These are phyloP conservation scores for Termitomyces sp. DNA, from an alignment of 768 basidiomycete species.

Conservation along the genomic window DNA sequence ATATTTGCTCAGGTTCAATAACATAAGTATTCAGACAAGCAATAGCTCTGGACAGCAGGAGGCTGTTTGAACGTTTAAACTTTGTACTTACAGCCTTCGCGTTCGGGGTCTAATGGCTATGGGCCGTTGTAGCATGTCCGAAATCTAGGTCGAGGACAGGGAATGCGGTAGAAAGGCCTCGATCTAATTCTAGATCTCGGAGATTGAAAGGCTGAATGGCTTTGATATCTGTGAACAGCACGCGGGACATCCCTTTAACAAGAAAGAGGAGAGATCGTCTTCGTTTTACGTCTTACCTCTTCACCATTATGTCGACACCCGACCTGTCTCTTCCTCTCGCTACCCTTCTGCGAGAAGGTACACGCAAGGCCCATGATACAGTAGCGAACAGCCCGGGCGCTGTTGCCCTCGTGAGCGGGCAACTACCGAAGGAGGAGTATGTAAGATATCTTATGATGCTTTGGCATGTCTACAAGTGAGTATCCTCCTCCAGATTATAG, in stretches of 20 bases:
- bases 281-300: constrained; percentile 1
- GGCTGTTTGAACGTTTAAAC: background rate
- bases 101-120: no score
- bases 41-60: background rate
- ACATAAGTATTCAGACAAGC: no score
- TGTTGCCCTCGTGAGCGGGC: constrained; percentile 48
- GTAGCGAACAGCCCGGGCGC: constrained; percentile 57
- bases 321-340: constrained; percentile 39
- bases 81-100: no score
- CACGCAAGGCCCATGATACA: constrained; percentile 48
- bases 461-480: constrained; percentile 76
- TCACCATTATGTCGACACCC: constrained; percentile 26
- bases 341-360: constrained; percentile 40
- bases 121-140: no score
- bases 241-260: background rate
- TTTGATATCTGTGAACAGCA: background rate
- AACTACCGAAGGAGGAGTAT: constrained; percentile 60
- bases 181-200: no score
- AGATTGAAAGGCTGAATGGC: no score
- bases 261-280: background rate
- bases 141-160: no score
- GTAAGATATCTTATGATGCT: constrained; percentile 68
- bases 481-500: background rate
- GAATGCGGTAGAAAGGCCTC: no score
- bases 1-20: no score